Conservation (phyloP, 176 grass and related monocot species). For the Carex myosuroides region DNA sequence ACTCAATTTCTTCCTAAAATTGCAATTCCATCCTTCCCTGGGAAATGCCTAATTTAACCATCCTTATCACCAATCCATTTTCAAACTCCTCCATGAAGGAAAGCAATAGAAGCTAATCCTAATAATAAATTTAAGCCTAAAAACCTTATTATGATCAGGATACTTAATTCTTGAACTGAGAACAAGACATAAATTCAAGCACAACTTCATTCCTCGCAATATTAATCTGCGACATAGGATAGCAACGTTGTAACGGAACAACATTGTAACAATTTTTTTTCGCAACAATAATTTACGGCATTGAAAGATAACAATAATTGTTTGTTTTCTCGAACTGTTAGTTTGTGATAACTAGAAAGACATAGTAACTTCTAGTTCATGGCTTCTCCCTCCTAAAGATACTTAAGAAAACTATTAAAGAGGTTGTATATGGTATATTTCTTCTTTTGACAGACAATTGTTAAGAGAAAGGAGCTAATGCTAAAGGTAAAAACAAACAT, state of each 20-base stretch:
- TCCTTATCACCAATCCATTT: neutral
- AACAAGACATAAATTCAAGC: constrained; percentile 1
- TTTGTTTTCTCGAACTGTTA: neutral
- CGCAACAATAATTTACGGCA: neutral
- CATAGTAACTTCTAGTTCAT: neutral
- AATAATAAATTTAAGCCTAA: neutral
- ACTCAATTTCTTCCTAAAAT: neutral
- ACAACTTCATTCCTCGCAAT: neutral
- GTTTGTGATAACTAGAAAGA: neutral
- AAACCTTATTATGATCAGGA: neutral
- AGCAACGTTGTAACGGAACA: neutral
- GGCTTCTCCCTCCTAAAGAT: neutral
- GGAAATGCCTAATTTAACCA: neutral
- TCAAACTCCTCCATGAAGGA: neutral
- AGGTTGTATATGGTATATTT: neutral
- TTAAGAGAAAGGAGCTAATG: neutral
- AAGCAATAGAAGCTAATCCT: neutral
- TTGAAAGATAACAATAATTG: neutral
- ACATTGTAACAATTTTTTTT: neutral
- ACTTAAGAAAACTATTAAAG: neutral
- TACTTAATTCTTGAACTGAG: neutral
- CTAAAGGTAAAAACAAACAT: constrained; percentile 25
- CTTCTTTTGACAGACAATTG: neutral
- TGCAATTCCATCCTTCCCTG: neutral
- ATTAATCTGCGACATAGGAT: neutral